Base-by-base conservation (phyloP, 257 asterid species). In the Parsonsia alboflavescens region DNA sequence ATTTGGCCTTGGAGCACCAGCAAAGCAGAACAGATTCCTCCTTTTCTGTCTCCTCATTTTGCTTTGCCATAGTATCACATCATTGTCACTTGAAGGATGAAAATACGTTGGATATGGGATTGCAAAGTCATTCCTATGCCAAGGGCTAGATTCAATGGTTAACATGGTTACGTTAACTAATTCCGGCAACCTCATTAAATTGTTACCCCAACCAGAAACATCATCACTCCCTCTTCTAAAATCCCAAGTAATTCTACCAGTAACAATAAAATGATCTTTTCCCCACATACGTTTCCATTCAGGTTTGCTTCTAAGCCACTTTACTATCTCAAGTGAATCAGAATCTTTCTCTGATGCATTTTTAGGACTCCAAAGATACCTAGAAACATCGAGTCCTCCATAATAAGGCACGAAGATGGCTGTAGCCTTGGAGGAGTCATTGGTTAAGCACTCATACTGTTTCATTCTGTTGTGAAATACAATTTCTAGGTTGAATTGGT, bases 81-180 rank as follows among this genome's bases (percentile, higher is more conserved):
- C 91, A 1, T 49, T 74, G 2, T 85, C 88, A 1, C 33, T 84
- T 16, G 89, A 86, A 9, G 98, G 98, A 57, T 93, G 98, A 73
- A 93, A 93, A 49, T 88, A 91, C 0, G 98, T 91, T 4, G 98
- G 98, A 71, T 91, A 91, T 0, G 97, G 98, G 7, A 93, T 84
- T 0, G 96, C 98, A 4, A 93, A 88, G 28, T 91, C 97, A 49
- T 93, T 93, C 73, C 70, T 81, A 54, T 87, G 75, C 97, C 97
- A 91, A 0, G 97, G 97, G 80, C 96, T 88, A 2, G 98, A 89
- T 73, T 93, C 97, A 0, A 91, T 91, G 1, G 95, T 85, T 17
- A 94, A 26, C 70, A 90, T 77, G 1, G 97, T 91, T 90, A 91
- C 84, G 76, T 91, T 94, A 68, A 70, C 69, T 11, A 88, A 26